Percentiles rank a stretch among this genome's conserved stretches.
Conservation (phyloP, 2,329 filamentous ascomycete species). For the Xylaria sp. region DNA sequence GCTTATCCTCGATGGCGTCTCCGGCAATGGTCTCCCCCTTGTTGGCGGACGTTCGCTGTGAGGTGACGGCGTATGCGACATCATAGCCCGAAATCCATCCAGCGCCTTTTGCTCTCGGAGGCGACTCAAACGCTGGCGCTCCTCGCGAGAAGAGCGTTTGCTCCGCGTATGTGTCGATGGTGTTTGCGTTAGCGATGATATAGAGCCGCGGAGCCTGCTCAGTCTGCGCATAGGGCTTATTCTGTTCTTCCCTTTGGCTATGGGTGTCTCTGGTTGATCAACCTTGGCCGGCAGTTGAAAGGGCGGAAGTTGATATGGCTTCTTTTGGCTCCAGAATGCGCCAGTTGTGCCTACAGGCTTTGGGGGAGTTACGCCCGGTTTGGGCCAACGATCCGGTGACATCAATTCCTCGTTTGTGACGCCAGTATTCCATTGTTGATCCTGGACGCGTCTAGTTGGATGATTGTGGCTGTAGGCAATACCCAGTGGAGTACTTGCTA, state of each 20-base stretch:
- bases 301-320: constrained; percentile 38
- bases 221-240: constrained; percentile 24
- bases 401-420: constrained; percentile 38
- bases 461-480: constrained; percentile 47
- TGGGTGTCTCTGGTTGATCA: constrained; percentile 29
- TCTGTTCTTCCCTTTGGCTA: constrained; percentile 35
- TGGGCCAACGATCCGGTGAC: constrained; percentile 43
- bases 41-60: constrained; percentile 32
- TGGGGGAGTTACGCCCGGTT: constrained; percentile 31
- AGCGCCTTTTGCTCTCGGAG: constrained; percentile 37
- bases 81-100: constrained; percentile 34
- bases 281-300: constrained; percentile 3
- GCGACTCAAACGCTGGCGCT: constrained; percentile 36
- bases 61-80: constrained; percentile 40
- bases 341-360: constrained; percentile 36
- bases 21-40: constrained; percentile 39
- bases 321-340: constrained; percentile 32
- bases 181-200: constrained; percentile 31
- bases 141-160: constrained; percentile 40
- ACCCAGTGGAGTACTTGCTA: constrained; percentile 45
- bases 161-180: constrained; percentile 37
- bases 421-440: constrained; percentile 43
- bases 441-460: constrained; percentile 36
- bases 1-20: constrained; percentile 40
- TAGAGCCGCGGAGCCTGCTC: constrained; percentile 28